These are phyloP conservation scores for Phtheirospermum japonicum DNA, from an alignment of 257 asterid genomes.

Conservation along the genomic window DNA sequence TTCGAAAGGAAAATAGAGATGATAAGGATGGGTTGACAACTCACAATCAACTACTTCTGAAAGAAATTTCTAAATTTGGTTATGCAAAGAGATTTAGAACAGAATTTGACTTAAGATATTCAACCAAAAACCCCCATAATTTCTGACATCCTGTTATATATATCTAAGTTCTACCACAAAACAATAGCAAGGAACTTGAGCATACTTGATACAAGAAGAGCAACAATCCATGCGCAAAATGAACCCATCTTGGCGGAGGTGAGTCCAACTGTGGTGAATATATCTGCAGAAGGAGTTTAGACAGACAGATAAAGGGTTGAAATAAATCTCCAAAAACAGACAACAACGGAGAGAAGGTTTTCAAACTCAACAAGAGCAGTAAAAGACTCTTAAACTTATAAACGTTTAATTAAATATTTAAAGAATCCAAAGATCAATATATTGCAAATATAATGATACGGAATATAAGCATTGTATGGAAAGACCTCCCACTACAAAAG, in stretches of 20 bases:
- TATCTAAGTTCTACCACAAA: conserved; percentile 9
- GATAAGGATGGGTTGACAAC: neutral
- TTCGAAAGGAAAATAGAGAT: conserved; percentile 19
- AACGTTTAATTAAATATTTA: neutral
- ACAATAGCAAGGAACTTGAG: conserved; percentile 17
- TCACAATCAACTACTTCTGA: neutral
- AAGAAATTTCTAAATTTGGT: neutral
- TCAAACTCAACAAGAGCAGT: conserved; percentile 1
- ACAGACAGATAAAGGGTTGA: conserved; percentile 26
- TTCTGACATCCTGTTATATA: neutral
- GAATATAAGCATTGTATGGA: neutral
- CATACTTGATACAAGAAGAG: conserved; percentile 88
- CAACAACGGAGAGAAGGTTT: conserved; percentile 12
- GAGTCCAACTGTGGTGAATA: conserved; percentile 89
- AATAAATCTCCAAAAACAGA: conserved; percentile 8
- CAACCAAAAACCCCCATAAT: neutral
- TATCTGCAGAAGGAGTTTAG: conserved; percentile 42
- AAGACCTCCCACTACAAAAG: neutral
- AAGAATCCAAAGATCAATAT: neutral
- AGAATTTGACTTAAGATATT: neutral
- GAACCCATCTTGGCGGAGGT: conserved; percentile 97
- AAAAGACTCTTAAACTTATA: neutral
- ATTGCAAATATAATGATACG: neutral
- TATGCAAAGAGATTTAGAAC: conserved; percentile 3
- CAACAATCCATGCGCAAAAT: conserved; percentile 84